A percentile compares a stretch with the other conserved stretches of the same genome.
Evolutionary conservation across 805 yeast genomes (phyloP).

Genomic region (Suhomyces kilbournensis): DNA sequence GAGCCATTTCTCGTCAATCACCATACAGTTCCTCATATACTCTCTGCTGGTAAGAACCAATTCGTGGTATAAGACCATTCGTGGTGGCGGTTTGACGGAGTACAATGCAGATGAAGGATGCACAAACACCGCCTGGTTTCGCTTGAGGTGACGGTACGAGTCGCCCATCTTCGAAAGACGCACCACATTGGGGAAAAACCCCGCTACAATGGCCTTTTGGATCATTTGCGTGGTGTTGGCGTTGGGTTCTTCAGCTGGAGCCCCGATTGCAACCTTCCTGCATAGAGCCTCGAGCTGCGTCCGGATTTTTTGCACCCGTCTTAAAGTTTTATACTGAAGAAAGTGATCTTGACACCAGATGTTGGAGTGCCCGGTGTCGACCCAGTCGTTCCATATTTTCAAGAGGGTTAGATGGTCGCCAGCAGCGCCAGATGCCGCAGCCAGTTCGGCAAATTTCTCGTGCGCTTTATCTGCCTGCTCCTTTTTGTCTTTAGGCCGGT

Average conservation of each 20-base stretch:
- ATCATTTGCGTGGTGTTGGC: constrained; percentile 23
- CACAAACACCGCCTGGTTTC: constrained; percentile 68
- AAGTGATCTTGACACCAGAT: constrained; percentile 87
- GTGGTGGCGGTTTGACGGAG: constrained; percentile 67
- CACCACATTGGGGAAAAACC: constrained; percentile 68
- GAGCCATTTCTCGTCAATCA: constrained; percentile 71
- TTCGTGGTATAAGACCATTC: constrained; percentile 74
- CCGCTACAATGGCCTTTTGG: constrained; percentile 58
- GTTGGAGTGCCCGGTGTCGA: constrained; percentile 57
- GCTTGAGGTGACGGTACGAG: constrained; percentile 61
- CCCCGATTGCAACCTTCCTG: constrained; percentile 45
- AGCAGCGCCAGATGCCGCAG: constrained; percentile 21
- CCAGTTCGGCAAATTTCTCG: constrained; percentile 46
- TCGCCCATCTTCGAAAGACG: constrained; percentile 61
- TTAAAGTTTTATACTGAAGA: constrained; percentile 70
- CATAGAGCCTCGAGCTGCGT: constrained; percentile 66
- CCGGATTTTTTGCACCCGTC: constrained; percentile 65
- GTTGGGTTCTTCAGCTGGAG: constrained; percentile 5
- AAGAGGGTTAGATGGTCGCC: constrained; percentile 83
- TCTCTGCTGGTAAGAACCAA: constrained; percentile 82
- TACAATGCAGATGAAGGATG: constrained; percentile 84
- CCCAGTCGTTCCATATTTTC: constrained; percentile 78
- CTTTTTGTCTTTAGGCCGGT: constrained; percentile 64
- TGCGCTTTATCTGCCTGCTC: constrained; percentile 64
- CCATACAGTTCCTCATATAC: constrained; percentile 79